Percentiles rank a stretch among this genome's conserved stretches.
phyloP scores from a whole-genome alignment of 208 protist species.

The Trypanosoma scelopori region DNA sequence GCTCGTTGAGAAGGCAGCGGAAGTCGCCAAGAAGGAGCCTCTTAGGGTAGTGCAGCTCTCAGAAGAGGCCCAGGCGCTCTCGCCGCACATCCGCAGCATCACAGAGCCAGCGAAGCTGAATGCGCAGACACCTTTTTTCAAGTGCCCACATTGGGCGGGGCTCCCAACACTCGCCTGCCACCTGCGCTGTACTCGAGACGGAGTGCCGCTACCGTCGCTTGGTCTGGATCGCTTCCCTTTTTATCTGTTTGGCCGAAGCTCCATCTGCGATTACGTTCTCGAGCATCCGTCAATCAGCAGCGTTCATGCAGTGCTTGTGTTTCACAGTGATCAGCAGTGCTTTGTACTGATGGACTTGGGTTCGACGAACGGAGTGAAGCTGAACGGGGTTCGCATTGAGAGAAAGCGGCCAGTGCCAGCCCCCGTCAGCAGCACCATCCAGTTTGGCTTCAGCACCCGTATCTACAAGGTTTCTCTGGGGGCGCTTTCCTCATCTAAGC shows the following conservation, averaged over 20 bases:
- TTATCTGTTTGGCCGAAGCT: constrained; percentile 85
- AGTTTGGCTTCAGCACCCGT: constrained; percentile 78
- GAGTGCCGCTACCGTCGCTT: constrained; percentile 47
- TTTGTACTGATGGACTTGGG: constrained; percentile 87
- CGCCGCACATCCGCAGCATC: constrained; percentile 63
- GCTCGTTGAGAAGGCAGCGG: constrained; percentile 32
- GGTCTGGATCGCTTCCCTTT: constrained; percentile 77
- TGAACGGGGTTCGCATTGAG: constrained; percentile 68
- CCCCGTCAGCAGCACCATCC: constrained; percentile 51
- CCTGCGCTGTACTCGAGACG: constrained; percentile 66
- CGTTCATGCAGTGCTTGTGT: constrained; percentile 85
- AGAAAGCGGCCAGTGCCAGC: constrained; percentile 57
- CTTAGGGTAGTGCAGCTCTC: constrained; percentile 35
- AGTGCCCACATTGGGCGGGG: constrained; percentile 75
- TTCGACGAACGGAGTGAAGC: constrained; percentile 79
- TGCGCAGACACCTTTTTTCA: constrained; percentile 72
- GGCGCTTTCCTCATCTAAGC: constrained; percentile 41
- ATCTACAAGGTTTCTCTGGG: constrained; percentile 71
- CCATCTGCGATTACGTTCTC: constrained; percentile 83
- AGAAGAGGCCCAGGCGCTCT: constrained; percentile 54
- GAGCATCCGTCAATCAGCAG: constrained; percentile 84
- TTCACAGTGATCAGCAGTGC: constrained; percentile 71
- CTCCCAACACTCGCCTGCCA: constrained; percentile 65
- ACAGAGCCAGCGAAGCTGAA: constrained; percentile 81
- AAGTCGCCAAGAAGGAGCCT: constrained; percentile 29